Evolutionary conservation across 176 grass and related monocot genomes (phyloP).

Genomic region (Raddia distichophylla): DNA sequence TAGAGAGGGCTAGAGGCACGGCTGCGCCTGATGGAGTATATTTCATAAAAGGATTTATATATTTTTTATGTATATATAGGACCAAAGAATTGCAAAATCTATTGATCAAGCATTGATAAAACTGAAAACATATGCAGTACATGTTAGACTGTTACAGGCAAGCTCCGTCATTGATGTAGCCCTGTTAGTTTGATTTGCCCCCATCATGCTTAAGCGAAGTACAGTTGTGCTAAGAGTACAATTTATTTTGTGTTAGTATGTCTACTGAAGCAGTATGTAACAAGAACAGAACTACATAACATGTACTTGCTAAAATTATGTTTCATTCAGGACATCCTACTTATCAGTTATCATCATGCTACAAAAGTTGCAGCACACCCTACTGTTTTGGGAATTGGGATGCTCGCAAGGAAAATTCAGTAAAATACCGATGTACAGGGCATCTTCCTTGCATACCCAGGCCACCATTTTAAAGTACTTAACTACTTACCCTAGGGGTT

Average conservation of each 20-base stretch:
- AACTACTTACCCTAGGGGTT: background rate
- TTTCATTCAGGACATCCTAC: background rate
- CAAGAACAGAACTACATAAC: background rate
- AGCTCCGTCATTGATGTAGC: background rate
- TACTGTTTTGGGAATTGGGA: background rate
- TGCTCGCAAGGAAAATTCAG: background rate
- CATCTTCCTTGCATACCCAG: background rate
- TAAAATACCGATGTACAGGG: background rate
- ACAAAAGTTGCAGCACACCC: background rate
- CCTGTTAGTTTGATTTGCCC: background rate
- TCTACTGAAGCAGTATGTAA: background rate
- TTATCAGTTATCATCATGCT: background rate
- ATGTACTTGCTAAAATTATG: background rate
- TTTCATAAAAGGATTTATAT: no score
- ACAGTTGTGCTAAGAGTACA: background rate
- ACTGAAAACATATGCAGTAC: background rate
- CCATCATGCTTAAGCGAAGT: background rate
- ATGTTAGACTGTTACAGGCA: background rate
- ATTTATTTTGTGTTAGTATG: background rate
- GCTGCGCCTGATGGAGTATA: background rate
- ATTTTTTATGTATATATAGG: no score
- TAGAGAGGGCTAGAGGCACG: background rate
- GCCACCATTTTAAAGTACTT: background rate
- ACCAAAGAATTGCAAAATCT: background rate
- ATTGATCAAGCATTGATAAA: background rate